phyloP scores from a whole-genome alignment of 164 flowering plant species.

The Magnolia kwangsiensis region DNA sequence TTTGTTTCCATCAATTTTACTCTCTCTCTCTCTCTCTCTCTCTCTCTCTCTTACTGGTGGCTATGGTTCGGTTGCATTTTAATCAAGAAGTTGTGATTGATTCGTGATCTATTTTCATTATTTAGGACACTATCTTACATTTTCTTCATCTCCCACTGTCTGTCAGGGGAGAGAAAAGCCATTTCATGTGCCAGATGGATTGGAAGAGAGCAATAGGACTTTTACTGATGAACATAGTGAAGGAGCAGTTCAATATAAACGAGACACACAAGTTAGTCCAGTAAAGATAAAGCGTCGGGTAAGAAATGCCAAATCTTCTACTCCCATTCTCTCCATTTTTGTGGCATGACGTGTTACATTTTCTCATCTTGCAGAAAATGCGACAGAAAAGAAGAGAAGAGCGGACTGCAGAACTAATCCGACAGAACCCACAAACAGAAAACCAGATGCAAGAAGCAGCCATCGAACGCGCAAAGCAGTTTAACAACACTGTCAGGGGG shows the following conservation, averaged over 20 bases:
- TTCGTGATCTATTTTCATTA: background rate
- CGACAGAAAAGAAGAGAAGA: slow-evolving; percentile 53
- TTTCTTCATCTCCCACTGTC: background rate
- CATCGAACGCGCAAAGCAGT: slow-evolving; percentile 44
- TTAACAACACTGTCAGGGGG: slow-evolving; percentile 50
- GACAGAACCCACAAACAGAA: slow-evolving; percentile 47
- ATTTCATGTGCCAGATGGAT: slow-evolving; percentile 16
- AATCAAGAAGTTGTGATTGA: background rate
- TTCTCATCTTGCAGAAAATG: slow-evolving; percentile 38
- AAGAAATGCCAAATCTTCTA: slow-evolving; percentile 9
- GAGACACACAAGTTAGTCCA: slow-evolving; percentile 37
- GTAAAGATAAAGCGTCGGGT: slow-evolving; percentile 74
- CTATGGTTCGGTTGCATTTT: background rate
- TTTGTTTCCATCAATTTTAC: no score
- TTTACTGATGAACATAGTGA: slow-evolving; percentile 29
- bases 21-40: no score
- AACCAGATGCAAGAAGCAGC: slow-evolving; percentile 51
- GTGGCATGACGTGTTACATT: slow-evolving; percentile 8
- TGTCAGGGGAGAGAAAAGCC: slow-evolving; percentile 27
- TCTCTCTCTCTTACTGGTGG: no score
- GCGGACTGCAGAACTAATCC: slow-evolving; percentile 48
- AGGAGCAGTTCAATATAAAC: slow-evolving; percentile 17
- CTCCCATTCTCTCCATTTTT: slow-evolving; percentile 1
- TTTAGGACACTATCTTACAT: background rate
- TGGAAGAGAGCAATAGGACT: slow-evolving; percentile 20